These are phyloP conservation scores for Keithomyces neogunnii DNA, from an alignment of 2,329 filamentous ascomycete genomes.

Conservation along the genomic window DNA sequence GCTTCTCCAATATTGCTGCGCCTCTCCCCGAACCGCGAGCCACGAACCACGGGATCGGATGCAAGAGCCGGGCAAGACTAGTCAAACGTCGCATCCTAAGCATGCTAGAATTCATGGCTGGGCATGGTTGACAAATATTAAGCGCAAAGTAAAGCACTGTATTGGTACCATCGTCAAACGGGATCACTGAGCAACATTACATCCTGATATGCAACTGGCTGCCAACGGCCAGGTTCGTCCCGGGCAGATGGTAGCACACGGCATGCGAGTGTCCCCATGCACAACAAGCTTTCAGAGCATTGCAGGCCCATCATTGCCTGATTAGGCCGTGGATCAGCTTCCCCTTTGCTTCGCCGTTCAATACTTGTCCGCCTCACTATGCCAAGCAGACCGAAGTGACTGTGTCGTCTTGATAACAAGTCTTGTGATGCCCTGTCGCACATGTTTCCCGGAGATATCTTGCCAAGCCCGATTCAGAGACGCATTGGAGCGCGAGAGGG, in stretches of 20 bases:
- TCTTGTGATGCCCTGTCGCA: too few species aligned
- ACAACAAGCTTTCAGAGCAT: background rate
- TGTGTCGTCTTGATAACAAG: background rate
- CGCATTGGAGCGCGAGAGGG: background rate
- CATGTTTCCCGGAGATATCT: background rate
- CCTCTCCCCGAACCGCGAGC: background rate
- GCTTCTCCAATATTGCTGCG: background rate
- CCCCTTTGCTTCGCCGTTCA: background rate
- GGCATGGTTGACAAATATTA: background rate
- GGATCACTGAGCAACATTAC: background rate
- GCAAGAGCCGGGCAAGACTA: background rate
- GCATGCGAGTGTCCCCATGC: background rate
- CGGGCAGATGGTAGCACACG: background rate
- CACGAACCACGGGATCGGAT: slow-evolving; percentile 2
- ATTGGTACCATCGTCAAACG: too few species aligned
- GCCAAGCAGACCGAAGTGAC: background rate
- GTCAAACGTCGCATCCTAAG: background rate
- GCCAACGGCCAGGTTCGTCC: background rate
- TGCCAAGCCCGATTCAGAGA: background rate
- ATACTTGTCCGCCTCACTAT: background rate
- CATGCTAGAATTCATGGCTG: background rate
- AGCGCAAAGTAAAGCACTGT: too few species aligned
- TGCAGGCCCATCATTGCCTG: background rate
- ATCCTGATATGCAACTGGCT: background rate
- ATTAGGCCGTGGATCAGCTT: background rate